Evolutionary conservation across 305 asterid genomes (phyloP), one percentile per base, ranked within the genome.

Genomic region (Salvia sclarea): DNA sequence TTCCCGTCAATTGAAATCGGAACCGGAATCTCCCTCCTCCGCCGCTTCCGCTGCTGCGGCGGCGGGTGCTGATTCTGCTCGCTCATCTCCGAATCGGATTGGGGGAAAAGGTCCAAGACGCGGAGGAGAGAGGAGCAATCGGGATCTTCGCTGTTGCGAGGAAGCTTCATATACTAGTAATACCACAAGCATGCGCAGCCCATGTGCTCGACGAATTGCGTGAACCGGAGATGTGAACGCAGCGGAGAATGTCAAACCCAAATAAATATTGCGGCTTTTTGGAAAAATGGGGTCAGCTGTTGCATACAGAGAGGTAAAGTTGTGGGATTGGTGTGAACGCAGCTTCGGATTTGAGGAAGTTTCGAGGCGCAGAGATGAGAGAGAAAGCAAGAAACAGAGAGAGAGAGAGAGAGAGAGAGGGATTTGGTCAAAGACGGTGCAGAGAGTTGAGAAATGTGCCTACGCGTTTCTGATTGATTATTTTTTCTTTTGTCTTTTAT

Each of bases 141-240:
- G 49, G 65, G 68, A 54, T n/a, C 69, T 54, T 40, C 7, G 20
- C 31, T 17, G 61, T 9, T 9, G 20, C 45, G 17, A 6, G 61
- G 54, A 21, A 67, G 64, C 61, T 44, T 61, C 50, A 62, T 66
- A 50, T 56, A 65, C n/a, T n/a, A n/a, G n/a, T n/a, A n/a, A n/a
- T n/a, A n/a, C n/a, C n/a, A n/a, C n/a, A n/a, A n/a, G n/a, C 45
- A 43, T 14, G 33, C 47, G 54, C 74, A 55, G 63, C 0, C 14
- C 17, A 66, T 13, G 18, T 33, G 73, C 4, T 67, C 16, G 80
- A 72, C 24, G 25, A 59, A 71, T 57, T 68, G 76, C 70, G 53
- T 43, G 63, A 70, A 60, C 0, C 64, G 66, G 24, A 53, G 28
- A 71, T 75, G 83, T 75, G 83, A 75, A 79, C 74, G 63, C 75